phyloP scores from a whole-genome alignment of 306 rosid species.

The Acmispon strigosus region DNA sequence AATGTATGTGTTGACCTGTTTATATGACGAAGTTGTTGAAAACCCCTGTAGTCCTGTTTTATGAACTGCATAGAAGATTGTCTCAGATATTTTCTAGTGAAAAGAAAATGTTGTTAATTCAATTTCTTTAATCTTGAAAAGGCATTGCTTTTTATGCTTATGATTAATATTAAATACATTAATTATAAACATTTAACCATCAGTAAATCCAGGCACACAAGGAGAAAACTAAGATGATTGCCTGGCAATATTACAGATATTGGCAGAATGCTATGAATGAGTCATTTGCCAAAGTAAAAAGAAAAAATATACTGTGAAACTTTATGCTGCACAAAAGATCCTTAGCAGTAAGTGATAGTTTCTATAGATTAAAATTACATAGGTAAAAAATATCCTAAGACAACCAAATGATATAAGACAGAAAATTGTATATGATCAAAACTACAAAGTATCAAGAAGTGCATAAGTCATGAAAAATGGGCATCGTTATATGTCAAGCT shows the following conservation, averaged over 20 bases:
- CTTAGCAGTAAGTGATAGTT: not conserved
- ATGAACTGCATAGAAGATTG: constrained; percentile 40
- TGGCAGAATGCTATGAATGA: not conserved
- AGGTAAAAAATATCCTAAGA: not conserved
- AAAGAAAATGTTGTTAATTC: constrained; percentile 4
- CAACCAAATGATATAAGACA: not conserved
- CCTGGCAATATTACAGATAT: constrained; percentile 7
- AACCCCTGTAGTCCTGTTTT: constrained; percentile 36
- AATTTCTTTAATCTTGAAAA: constrained; percentile 8
- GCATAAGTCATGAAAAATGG: not conserved
- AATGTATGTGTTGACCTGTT: constrained; percentile 36
- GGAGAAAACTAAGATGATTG: not conserved
- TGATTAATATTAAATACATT: not conserved
- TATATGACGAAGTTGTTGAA: constrained; percentile 25
- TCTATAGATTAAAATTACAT: not conserved
- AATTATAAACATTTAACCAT: constrained; percentile 14
- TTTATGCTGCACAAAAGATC: not conserved
- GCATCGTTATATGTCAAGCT: not conserved
- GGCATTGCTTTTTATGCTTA: not conserved
- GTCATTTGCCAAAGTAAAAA: not conserved
- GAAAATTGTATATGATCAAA: not conserved
- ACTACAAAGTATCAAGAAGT: not conserved
- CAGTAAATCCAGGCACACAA: not conserved
- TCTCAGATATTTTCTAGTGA: constrained; percentile 16
- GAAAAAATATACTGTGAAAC: not conserved